These are phyloP conservation scores for Magnolia sinica DNA, from an alignment of 164 flowering plant species.

Conservation along the genomic window DNA sequence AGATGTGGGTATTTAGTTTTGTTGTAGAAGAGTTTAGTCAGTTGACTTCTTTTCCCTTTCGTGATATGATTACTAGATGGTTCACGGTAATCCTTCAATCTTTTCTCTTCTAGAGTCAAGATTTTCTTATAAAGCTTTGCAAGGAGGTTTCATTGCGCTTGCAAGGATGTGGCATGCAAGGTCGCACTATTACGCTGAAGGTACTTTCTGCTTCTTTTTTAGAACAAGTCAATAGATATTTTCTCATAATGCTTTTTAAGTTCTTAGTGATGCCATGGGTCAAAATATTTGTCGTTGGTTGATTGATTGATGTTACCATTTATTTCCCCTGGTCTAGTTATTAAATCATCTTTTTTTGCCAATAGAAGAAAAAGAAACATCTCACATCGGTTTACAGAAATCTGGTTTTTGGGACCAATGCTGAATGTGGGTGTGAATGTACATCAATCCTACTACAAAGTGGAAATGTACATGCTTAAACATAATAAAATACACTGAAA, in stretches of 20 bases:
- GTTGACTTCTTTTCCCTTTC: constrained; percentile 1
- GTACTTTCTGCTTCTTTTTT: constrained; percentile 23
- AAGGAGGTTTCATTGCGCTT: constrained; percentile 87
- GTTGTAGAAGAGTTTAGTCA: background rate
- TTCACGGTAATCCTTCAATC: constrained; percentile 3
- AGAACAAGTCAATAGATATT: background rate
- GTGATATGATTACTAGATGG: background rate
- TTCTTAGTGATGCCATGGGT: no score
- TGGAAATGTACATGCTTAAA: no score
- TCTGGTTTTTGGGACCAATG: no score
- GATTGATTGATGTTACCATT: no score
- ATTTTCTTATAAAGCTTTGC: constrained; percentile 69
- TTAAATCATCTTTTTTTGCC: no score
- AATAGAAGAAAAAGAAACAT: no score
- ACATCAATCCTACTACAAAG: no score
- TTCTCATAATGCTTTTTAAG: background rate
- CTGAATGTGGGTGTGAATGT: no score
- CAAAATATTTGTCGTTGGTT: no score
- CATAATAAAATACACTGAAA: no score
- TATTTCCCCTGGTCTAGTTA: no score
- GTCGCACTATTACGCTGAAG: constrained; percentile 84
- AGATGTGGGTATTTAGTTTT: constrained; percentile 57
- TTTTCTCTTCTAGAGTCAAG: constrained; percentile 43
- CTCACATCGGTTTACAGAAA: no score
- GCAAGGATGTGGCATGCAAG: constrained; percentile 77